Evolutionary conservation across 2,329 filamentous ascomycete species (phyloP).

Genomic region (Aspergillus fischeri): DNA sequence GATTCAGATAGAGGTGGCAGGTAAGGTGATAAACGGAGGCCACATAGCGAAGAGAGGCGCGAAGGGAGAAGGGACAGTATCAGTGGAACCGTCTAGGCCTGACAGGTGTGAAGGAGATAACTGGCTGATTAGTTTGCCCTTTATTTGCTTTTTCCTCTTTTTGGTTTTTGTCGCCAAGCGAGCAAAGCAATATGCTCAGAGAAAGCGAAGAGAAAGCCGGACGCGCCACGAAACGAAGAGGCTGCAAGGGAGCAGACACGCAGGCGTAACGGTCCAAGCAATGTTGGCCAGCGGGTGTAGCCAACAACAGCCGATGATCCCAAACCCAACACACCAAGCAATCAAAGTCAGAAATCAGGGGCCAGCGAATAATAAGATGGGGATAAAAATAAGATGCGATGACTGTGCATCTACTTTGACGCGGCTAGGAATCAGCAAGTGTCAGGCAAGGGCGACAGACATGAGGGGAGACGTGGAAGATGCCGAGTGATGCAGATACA

Average conservation of each 20-base stretch:
- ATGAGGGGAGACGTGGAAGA: constrained; percentile 2
- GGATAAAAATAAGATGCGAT: no score
- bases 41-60: background rate
- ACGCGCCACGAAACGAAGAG: background rate
- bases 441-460: background rate
- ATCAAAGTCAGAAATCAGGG: background rate
- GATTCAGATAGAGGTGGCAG: background rate
- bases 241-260: background rate
- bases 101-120: background rate
- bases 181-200: no score
- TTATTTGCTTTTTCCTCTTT: background rate
- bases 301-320: background rate
- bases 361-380: background rate
- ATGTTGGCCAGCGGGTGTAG: background rate
- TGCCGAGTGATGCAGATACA: constrained; percentile 1
- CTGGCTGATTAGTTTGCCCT: background rate
- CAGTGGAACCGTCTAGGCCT: background rate
- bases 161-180: background rate
- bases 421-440: no score
- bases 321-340: background rate
- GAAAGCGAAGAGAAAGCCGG: no score
- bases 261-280: background rate
- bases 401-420: no score
- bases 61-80: background rate
- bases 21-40: background rate